A percentile compares a stretch with the other conserved stretches of the same genome.
Evolutionary conservation across 371 early-diverging fungal genomes (phyloP).

Genomic region (Batkoa obscura): DNA sequence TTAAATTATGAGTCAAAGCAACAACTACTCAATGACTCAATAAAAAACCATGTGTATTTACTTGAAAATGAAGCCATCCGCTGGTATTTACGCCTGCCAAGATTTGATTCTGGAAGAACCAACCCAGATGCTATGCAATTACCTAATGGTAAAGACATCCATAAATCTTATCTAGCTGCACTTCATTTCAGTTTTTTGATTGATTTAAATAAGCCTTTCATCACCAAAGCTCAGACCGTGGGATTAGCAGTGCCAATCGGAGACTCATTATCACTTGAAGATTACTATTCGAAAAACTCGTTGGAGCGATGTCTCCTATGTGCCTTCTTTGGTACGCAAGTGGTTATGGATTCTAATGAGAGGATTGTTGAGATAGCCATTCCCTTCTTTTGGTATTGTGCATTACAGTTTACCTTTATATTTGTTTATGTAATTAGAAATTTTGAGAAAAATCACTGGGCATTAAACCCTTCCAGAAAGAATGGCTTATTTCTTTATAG

Average conservation of each 20-base stretch:
- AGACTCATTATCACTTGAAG: background rate
- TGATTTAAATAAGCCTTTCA: conserved; percentile 2
- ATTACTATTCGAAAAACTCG: background rate
- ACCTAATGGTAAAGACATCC: background rate
- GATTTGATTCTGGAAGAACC: background rate
- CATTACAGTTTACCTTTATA: background rate
- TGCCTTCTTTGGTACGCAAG: conserved; percentile 2
- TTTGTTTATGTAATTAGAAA: background rate
- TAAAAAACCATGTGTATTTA: no score
- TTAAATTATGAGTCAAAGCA: no score
- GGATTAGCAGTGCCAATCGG: background rate
- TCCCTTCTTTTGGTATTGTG: conserved; percentile 3
- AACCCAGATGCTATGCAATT: background rate
- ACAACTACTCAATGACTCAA: no score
- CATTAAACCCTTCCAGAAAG: background rate
- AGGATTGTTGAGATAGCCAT: background rate
- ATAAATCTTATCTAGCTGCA: background rate
- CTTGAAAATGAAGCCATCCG: background rate
- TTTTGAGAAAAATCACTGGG: background rate
- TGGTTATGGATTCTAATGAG: background rate
- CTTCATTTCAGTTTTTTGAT: background rate
- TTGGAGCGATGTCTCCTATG: background rate
- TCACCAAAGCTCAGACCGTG: background rate
- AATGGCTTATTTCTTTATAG: background rate
- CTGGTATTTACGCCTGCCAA: background rate